phyloP scores from a whole-genome alignment of 192 early-diverging fungal species.

The Coemansia furcata region DNA sequence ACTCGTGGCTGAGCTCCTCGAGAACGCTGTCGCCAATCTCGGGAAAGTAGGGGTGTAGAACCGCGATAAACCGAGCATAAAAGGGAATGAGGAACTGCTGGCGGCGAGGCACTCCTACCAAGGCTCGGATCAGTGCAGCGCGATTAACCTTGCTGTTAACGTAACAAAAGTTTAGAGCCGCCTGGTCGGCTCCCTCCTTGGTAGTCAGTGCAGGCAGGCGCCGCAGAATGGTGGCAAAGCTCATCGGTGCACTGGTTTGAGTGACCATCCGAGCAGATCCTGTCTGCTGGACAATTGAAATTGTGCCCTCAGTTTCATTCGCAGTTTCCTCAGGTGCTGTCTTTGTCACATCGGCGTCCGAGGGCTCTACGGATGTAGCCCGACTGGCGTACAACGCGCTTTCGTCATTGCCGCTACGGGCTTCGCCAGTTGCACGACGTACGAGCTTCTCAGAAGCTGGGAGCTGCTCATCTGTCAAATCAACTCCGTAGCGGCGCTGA shows the following conservation, averaged over 20 bases:
- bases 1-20: constrained; percentile 51
- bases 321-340: constrained; percentile 12
- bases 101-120: constrained; percentile 76
- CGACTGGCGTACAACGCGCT: background rate
- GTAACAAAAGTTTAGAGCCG: constrained; percentile 92
- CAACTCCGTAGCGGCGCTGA: constrained; percentile 9
- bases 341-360: background rate
- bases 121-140: constrained; percentile 69
- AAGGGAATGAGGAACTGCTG: constrained; percentile 86
- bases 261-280: constrained; percentile 4
- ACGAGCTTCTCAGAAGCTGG: constrained; percentile 9
- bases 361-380: background rate
- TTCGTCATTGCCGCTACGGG: background rate
- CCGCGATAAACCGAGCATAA: constrained; percentile 87
- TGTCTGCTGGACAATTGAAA: constrained; percentile 28
- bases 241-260: constrained; percentile 36
- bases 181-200: constrained; percentile 81
- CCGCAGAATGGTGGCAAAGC: constrained; percentile 66
- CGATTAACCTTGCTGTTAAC: constrained; percentile 79
- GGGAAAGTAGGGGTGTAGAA: constrained; percentile 80
- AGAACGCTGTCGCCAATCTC: constrained; percentile 78
- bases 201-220: constrained; percentile 75
- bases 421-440: background rate
- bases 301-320: constrained; percentile 4
- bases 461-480: constrained; percentile 6